phyloP scores from a whole-genome alignment of 2,329 filamentous ascomycete genomes.

The Penicillium hesseltinei region DNA sequence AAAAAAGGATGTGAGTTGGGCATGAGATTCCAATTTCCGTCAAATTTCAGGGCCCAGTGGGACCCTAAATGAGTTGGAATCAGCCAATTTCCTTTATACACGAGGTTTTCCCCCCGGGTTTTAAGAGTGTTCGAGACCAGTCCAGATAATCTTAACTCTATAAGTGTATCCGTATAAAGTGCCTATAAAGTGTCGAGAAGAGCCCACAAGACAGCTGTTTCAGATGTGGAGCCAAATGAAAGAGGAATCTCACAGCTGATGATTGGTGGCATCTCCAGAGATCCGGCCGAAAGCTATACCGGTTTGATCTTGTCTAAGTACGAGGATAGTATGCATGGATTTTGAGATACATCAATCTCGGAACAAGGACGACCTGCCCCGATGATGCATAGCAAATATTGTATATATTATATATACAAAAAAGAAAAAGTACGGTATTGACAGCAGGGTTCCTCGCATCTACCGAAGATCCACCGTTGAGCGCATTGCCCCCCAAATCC shows the following conservation, averaged over 20 bases:
- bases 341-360: not conserved
- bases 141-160: not conserved
- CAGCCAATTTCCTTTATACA: not conserved
- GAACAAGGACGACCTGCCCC: not conserved
- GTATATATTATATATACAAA: not conserved
- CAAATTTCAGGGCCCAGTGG: not conserved
- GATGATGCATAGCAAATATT: not conserved
- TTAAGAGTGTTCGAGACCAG: not conserved
- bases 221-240: conserved; percentile 17
- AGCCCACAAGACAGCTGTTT: conserved; percentile 10
- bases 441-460: conserved; percentile 19
- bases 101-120: not conserved
- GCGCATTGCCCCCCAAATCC: conserved; percentile 10
- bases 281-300: conserved; percentile 1
- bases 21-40: not conserved
- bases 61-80: not conserved
- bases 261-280: not conserved
- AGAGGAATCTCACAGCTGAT: not conserved
- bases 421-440: not conserved
- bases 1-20: not conserved
- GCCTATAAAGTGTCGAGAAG: not conserved
- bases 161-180: not conserved
- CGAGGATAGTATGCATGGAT: not conserved
- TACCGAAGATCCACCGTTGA: conserved; percentile 18
- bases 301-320: too few relatives aligned